Evolutionary conservation across 2,329 filamentous ascomycete species (phyloP).

Genomic region (Cordyceps javanica): DNA sequence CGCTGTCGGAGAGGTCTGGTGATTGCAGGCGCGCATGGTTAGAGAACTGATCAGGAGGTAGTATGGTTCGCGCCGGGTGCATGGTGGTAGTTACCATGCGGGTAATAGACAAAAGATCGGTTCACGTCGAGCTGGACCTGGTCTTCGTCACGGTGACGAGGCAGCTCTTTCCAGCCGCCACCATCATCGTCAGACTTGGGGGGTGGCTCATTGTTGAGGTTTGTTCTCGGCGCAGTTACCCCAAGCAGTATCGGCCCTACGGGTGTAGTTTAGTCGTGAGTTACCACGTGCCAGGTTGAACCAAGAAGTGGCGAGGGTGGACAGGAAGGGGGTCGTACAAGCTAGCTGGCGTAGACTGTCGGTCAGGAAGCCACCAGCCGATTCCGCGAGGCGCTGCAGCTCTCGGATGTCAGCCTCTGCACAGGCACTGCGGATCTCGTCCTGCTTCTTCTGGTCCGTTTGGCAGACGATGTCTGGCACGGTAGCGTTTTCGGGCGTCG

Average conservation of each 20-base stretch:
- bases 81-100: slow-evolving; percentile 53
- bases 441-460: slow-evolving; percentile 22
- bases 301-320: not conserved
- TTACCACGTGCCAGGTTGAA: not conserved
- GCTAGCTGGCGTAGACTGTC: slow-evolving; percentile 65
- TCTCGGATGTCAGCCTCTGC: slow-evolving; percentile 46
- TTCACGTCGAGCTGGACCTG: slow-evolving; percentile 92
- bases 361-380: slow-evolving; percentile 59
- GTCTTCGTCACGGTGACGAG: slow-evolving; percentile 77
- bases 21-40: not conserved
- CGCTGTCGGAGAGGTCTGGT: slow-evolving; percentile 59
- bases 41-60: slow-evolving; percentile 4
- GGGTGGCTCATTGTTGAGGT: slow-evolving; percentile 14
- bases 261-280: not conserved
- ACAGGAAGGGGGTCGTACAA: slow-evolving; percentile 47
- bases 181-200: slow-evolving; percentile 13
- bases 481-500: not conserved
- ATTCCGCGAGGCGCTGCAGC: slow-evolving; percentile 54
- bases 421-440: slow-evolving; percentile 51
- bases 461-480: not conserved
- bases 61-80: not conserved
- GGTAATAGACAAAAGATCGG: slow-evolving; percentile 96
- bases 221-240: not conserved
- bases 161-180: slow-evolving; percentile 54
- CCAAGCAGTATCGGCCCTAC: slow-evolving; percentile 16